Conservation (phyloP, 768 basidiomycete species). For the Lentinus brumalis region DNA sequence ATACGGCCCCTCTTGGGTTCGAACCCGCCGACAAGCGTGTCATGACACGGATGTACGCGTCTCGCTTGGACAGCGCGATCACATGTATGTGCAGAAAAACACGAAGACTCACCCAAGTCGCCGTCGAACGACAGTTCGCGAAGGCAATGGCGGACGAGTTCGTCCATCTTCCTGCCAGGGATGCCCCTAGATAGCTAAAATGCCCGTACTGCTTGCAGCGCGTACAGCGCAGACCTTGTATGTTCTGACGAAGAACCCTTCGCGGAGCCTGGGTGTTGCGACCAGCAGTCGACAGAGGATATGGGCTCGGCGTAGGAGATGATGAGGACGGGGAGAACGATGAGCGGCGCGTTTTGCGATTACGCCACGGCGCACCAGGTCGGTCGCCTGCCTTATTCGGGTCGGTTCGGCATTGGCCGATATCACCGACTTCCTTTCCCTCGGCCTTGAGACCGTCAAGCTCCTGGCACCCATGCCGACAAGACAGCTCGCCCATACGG, state of each 20-base stretch:
- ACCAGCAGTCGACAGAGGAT: no score
- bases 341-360: constrained; percentile 2
- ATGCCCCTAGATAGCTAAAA: background rate
- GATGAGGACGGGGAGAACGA: background rate
- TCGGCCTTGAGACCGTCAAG: background rate
- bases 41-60: background rate
- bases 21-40: constrained; percentile 28
- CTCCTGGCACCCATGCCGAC: no score
- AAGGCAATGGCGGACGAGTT: constrained; percentile 81
- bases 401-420: background rate
- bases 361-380: constrained; percentile 2
- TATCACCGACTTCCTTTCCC: no score
- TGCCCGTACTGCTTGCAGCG: background rate
- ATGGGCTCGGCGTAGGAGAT: background rate
- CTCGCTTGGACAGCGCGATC: constrained; percentile 11
- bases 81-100: constrained; percentile 15
- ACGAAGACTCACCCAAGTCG: constrained; percentile 70
- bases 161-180: constrained; percentile 58
- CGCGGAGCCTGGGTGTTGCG: background rate
- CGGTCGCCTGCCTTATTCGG: background rate
- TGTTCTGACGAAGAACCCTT: no score
- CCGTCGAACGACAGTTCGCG: constrained; percentile 90
- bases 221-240: no score
- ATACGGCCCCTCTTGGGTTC: constrained; percentile 23
- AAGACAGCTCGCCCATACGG: background rate